Evolutionary conservation across 1,284 basidiomycete species (phyloP).

Genomic region (Apiotrichum mycotoxinovorans): DNA sequence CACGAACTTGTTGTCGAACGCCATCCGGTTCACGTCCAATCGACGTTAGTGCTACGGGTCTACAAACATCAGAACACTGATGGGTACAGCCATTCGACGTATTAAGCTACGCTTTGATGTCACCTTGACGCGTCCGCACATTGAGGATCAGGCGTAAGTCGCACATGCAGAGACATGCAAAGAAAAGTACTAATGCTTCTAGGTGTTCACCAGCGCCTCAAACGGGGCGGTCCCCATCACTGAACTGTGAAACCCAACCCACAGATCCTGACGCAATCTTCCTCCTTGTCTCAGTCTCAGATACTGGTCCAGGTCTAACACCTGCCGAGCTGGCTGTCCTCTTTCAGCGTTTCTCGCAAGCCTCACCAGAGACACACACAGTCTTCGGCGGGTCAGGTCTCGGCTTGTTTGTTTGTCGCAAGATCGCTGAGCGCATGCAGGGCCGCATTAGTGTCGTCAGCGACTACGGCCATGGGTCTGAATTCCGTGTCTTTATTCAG

Average conservation of each 20-base stretch:
- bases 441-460: slow-evolving; percentile 24
- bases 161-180: too few species aligned
- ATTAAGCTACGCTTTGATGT: too few species aligned
- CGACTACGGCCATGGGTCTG: slow-evolving; percentile 41
- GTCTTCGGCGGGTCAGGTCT: slow-evolving; percentile 44
- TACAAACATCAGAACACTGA: too few species aligned
- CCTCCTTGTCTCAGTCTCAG: slow-evolving; percentile 30
- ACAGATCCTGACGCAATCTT: too few species aligned
- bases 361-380: slow-evolving; percentile 33
- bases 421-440: slow-evolving; percentile 23
- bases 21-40: slow-evolving; percentile 40
- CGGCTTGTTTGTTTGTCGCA: slow-evolving; percentile 30
- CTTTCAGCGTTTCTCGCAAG: slow-evolving; percentile 42
- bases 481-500: slow-evolving; percentile 34
- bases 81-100: too few species aligned
- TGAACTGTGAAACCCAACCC: too few species aligned
- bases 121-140: too few species aligned
- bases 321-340: slow-evolving; percentile 32
- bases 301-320: slow-evolving; percentile 42
- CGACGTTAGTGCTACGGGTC: slow-evolving; percentile 30
- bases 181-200: too few species aligned
- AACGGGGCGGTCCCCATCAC: too few species aligned
- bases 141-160: too few species aligned
- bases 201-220: too few species aligned
- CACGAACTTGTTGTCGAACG: slow-evolving; percentile 46